phyloP scores from a whole-genome alignment of 179 eudicot species.

The Spergularia azorica region DNA sequence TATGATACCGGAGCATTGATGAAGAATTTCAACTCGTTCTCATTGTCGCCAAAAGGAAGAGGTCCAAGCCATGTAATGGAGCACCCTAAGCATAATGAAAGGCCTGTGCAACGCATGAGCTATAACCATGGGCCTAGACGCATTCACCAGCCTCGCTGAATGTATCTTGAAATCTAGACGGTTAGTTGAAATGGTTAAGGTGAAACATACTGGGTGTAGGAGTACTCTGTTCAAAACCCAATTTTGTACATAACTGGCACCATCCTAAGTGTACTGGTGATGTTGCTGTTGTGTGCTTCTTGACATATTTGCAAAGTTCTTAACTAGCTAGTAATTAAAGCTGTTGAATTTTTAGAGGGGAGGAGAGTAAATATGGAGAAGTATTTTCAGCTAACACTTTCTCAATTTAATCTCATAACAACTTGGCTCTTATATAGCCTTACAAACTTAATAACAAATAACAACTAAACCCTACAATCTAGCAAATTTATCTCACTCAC shows the following conservation, averaged over 20 bases:
- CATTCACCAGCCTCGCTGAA: constrained; percentile 30
- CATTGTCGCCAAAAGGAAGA: constrained; percentile 19
- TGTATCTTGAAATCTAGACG: not conserved
- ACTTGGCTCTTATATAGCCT: too few relatives aligned
- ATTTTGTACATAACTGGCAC: constrained; percentile 14
- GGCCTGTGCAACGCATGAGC: constrained; percentile 13
- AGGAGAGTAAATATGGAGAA: too few relatives aligned
- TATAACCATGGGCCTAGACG: constrained; percentile 12
- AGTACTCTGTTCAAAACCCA: constrained; percentile 1
- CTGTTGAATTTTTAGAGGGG: too few relatives aligned
- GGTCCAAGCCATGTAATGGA: constrained; percentile 5
- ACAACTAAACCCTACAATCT: too few relatives aligned
- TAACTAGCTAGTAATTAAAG: too few relatives aligned
- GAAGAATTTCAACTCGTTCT: constrained; percentile 6
- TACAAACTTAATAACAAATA: too few relatives aligned
- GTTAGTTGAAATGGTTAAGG: not conserved
- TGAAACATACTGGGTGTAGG: constrained; percentile 11
- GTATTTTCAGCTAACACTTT: too few relatives aligned
- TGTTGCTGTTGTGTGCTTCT: constrained; percentile 6
- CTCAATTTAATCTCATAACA: too few relatives aligned
- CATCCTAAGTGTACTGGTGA: constrained; percentile 2
- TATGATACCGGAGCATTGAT: not conserved
- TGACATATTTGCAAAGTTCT: not conserved
- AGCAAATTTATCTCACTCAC: too few relatives aligned
- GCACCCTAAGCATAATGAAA: constrained; percentile 18